Evolutionary conservation across 495 filamentous ascomycete species (phyloP).

Genomic region (Podospora pseudoanserina): DNA sequence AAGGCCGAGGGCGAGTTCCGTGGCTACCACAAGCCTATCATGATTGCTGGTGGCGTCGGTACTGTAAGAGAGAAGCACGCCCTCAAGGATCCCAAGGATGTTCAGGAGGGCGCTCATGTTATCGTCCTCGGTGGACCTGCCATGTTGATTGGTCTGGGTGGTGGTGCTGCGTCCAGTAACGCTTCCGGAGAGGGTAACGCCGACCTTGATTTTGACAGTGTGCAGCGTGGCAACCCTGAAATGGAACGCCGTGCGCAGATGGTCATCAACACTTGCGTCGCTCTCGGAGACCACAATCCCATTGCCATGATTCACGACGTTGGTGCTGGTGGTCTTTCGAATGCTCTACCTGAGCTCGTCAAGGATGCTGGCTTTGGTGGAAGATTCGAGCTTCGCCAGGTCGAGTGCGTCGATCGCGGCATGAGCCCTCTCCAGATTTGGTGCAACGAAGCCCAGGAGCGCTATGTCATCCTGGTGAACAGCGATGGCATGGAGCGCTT

Average conservation of each 20-base stretch:
- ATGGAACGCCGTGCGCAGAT: slow-evolving; percentile 92
- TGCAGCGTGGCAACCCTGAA: slow-evolving; percentile 92
- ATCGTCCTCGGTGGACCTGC: slow-evolving; percentile 93
- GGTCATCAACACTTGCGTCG: slow-evolving; percentile 90
- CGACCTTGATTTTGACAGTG: slow-evolving; percentile 91
- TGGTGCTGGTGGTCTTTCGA: slow-evolving; percentile 90
- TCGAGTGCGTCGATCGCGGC: slow-evolving; percentile 82
- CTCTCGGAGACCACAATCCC: slow-evolving; percentile 77
- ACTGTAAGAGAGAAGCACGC: slow-evolving; percentile 94
- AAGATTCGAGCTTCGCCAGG: slow-evolving; percentile 83
- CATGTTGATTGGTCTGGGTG: slow-evolving; percentile 95
- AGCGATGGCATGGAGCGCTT: slow-evolving; percentile 77
- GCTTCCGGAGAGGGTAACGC: slow-evolving; percentile 82
- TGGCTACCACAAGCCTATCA: slow-evolving; percentile 97
- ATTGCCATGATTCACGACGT: slow-evolving; percentile 98
- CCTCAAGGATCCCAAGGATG: slow-evolving; percentile 71
- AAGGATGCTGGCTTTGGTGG: slow-evolving; percentile 87
- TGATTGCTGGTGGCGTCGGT: slow-evolving; percentile 95
- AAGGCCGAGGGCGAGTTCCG: slow-evolving; percentile 58
- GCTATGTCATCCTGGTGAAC: slow-evolving; percentile 85
- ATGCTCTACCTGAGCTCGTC: slow-evolving; percentile 81
- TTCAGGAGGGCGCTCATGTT: slow-evolving; percentile 77
- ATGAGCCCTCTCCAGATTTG: slow-evolving; percentile 96
- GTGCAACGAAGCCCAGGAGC: slow-evolving; percentile 95
- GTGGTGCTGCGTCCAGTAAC: slow-evolving; percentile 89